Evolutionary conservation across 805 yeast species (phyloP), one percentile per base, ranked within the genome.

Genomic region (Saccharomycopsis lassenensis): DNA sequence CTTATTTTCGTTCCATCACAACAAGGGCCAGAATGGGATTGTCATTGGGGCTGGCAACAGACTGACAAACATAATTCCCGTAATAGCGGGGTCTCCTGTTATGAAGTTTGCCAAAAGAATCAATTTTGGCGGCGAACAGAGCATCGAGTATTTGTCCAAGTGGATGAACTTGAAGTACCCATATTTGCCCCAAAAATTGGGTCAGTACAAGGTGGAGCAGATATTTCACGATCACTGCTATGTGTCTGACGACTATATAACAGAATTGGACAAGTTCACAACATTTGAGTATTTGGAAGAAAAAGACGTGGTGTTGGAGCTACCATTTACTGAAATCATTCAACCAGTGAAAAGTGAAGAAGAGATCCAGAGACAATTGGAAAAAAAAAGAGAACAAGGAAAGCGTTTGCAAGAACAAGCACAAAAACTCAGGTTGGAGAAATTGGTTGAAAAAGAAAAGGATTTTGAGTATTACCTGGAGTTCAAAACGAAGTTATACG

Each of bases 371-470:
- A 55, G 69, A 18, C 86, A 82, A 45, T 78, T 87, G 1, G 89
- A 80, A 46, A 77, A 79, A 52, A 69, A 94, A 42, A 69, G 71
- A 48, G 95, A 86, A 52, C 81, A 80, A 44, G 96, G 96, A 6
- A 71, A 78, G 45, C 67, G 94, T 46, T 64, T 93, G 43, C 97
- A 91, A 58, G 94, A 84, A 50, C 95, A 86, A 56, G 96, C 96
- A 0, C 86, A 79, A 48, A 79, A 77, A 50, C 78, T 77, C 46
- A 63, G 98, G 38, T 55, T 75, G 7, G 95, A 89, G 52, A 86
- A 83, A 50, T 58, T 84, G 31, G 63, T 73, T 11, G 85, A 85
- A 53, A 80, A 82, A 46, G 86, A 86, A 47, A 75, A 80, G 46
- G 95, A 89, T 50, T 71, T 64, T 45, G 77, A 68, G 31, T 85